Evolutionary conservation across 805 yeast genomes (phyloP), one percentile per base, ranked within the genome.

Genomic region (Candida dajiaensis): DNA sequence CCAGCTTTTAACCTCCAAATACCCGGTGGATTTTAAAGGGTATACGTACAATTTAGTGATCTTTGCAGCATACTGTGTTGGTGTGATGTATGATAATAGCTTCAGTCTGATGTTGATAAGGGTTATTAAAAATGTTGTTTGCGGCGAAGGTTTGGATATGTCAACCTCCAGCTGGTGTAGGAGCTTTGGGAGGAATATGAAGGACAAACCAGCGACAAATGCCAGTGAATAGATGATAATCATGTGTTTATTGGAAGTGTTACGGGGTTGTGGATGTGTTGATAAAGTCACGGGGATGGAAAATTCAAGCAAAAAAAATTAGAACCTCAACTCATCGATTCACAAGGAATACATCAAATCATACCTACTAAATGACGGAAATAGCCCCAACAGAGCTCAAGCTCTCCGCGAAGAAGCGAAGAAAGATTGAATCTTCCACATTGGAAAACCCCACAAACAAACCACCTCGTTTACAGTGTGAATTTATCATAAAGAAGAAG

Each of bases 401-500:
- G 16, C 36, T 47, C 16, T 51, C 55, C 9, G 31, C 44, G 6
- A 51, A 51, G 39, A 49, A 40, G 18, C 41, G 45, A 4, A 41
- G 48, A n/a, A 51, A 42, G 41, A 45, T 38, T 8, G 50, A 53
- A 39, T 44, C 36, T 11, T 3, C 36, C 20, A 45, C 15, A n/a
- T n/a, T 50, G 50, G 7, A 49, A 41, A n/a, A n/a, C n/a, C n/a
- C 15, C 20, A 5, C 10, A 18, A 28, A 18, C 21, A 13, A 46
- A 12, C 48, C 48, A 16, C 54, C 47, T 5, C 41, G 64, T 19
- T 51, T 60, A 10, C 64, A 60, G 64, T 78, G 89, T 62, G 73
- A 71, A 48, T 80, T 58, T 56, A 66, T 70, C 41, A 60, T 82
- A 16, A 65, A 60, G 12, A 72, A 71, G 56, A 81, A 78, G 62